These are phyloP conservation scores for Penicillium soppii DNA, from an alignment of 495 filamentous ascomycete genomes.

Conservation along the genomic window DNA sequence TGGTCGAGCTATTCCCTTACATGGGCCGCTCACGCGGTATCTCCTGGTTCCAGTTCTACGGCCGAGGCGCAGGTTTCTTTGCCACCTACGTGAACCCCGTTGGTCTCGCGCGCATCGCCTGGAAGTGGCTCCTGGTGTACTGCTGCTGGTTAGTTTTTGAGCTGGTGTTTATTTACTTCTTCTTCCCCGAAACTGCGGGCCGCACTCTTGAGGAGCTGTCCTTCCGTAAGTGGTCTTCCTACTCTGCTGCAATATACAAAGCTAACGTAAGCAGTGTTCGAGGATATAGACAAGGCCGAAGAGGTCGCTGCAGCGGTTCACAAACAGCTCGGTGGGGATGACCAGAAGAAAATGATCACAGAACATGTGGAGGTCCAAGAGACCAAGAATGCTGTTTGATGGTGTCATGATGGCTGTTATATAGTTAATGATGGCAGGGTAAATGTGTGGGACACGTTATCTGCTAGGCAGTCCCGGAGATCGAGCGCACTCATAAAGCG, in stretches of 20 bases:
- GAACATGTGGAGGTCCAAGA: conserved; percentile 15
- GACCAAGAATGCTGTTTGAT: conserved; percentile 10
- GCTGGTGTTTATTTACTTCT: conserved; percentile 57
- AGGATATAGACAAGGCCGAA: conserved; percentile 47
- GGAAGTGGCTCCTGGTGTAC: conserved; percentile 65
- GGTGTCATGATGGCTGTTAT: not conserved
- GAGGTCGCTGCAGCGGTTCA: conserved; percentile 47
- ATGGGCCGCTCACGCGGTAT: conserved; percentile 60
- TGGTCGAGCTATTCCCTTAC: conserved; percentile 66
- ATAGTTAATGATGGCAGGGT: not conserved
- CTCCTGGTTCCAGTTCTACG: conserved; percentile 62
- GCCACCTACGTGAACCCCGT: conserved; percentile 67
- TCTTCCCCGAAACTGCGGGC: conserved; percentile 63
- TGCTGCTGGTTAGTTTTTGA: conserved; percentile 60
- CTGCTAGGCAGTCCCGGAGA: too few relatives aligned
- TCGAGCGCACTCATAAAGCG: too few relatives aligned
- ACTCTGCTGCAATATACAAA: not conserved
- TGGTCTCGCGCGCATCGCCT: conserved; percentile 55
- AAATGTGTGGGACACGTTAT: not conserved
- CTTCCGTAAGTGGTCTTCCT: conserved; percentile 48
- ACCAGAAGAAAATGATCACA: conserved; percentile 10
- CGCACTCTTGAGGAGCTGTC: conserved; percentile 65
- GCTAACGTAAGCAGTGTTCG: conserved; percentile 47
- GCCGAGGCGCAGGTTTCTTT: conserved; percentile 53
- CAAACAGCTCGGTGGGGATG: conserved; percentile 31